phyloP scores from a whole-genome alignment of 441 rosid genomes.

The Aquilaria agallochum region DNA sequence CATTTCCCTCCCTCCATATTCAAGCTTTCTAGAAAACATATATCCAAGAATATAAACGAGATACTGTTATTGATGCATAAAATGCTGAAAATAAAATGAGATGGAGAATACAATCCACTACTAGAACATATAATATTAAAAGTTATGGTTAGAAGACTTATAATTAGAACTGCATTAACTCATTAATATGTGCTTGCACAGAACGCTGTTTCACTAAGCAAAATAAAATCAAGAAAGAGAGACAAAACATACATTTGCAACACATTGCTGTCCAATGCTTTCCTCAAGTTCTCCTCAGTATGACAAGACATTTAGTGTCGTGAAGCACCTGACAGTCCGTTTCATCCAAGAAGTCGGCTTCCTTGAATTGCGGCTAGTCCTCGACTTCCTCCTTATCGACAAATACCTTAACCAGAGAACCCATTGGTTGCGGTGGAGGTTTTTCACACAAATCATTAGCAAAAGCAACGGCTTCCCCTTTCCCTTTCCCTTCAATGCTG shows the following conservation, averaged over 20 bases:
- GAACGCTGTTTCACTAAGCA: not conserved
- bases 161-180: not conserved
- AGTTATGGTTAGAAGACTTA: too few species aligned
- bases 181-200: not conserved
- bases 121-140: too few species aligned
- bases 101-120: too few species aligned
- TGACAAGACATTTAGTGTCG: constrained; percentile 24
- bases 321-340: constrained; percentile 66
- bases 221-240: not conserved
- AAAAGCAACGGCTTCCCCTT: constrained; percentile 64
- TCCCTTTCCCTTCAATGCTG: constrained; percentile 35
- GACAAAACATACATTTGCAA: constrained; percentile 48
- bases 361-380: constrained; percentile 78
- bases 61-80: too few species aligned
- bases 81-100: too few species aligned
- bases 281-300: constrained; percentile 49
- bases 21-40: too few species aligned
- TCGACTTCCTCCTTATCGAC: constrained; percentile 31
- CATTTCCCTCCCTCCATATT: too few species aligned
- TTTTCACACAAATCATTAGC: constrained; percentile 35
- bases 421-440: constrained; percentile 39
- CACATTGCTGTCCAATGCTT: constrained; percentile 57
- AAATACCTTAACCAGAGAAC: constrained; percentile 31
- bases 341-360: constrained; percentile 77
- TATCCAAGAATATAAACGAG: too few species aligned